Percentiles rank a stretch among this genome's conserved stretches.
phyloP scores from a whole-genome alignment of 1,139 yeast genomes.

The Candida sp. region DNA sequence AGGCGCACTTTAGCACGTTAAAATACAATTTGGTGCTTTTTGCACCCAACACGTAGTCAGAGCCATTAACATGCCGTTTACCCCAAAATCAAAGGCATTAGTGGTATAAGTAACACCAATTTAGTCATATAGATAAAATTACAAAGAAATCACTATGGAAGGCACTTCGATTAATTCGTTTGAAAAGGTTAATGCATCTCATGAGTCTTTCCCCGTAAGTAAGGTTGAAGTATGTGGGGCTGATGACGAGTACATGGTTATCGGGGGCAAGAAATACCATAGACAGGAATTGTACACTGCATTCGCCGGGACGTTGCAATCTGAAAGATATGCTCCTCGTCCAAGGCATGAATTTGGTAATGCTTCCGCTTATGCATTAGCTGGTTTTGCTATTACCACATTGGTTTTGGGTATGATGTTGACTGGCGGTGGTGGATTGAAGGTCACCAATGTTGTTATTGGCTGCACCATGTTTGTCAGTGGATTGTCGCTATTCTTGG shows the following conservation, averaged over 20 bases:
- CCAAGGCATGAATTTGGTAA: constrained; percentile 43
- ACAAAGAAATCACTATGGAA: neutral
- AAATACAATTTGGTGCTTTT: neutral
- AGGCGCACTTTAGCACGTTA: neutral
- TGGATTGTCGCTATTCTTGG: constrained; percentile 44
- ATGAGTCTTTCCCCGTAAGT: constrained; percentile 7
- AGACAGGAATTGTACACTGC: constrained; percentile 38
- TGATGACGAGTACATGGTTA: constrained; percentile 18
- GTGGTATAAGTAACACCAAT: neutral
- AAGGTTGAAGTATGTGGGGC: constrained; percentile 19
- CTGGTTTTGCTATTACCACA: constrained; percentile 51
- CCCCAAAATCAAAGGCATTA: neutral
- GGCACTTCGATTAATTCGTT: constrained; percentile 1
- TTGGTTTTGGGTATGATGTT: constrained; percentile 43
- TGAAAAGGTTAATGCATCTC: neutral
- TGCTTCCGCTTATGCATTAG: constrained; percentile 61
- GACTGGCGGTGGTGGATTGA: constrained; percentile 40
- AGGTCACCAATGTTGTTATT: constrained; percentile 34
- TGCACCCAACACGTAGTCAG: neutral
- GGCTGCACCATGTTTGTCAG: constrained; percentile 45
- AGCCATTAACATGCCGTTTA: neutral
- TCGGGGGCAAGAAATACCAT: constrained; percentile 31
- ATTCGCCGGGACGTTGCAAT: constrained; percentile 26
- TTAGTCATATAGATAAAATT: neutral
- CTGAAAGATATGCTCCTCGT: constrained; percentile 1